Conservation (phyloP, 2,329 filamentous ascomycete genomes). For the Fusarium globosum region DNA sequence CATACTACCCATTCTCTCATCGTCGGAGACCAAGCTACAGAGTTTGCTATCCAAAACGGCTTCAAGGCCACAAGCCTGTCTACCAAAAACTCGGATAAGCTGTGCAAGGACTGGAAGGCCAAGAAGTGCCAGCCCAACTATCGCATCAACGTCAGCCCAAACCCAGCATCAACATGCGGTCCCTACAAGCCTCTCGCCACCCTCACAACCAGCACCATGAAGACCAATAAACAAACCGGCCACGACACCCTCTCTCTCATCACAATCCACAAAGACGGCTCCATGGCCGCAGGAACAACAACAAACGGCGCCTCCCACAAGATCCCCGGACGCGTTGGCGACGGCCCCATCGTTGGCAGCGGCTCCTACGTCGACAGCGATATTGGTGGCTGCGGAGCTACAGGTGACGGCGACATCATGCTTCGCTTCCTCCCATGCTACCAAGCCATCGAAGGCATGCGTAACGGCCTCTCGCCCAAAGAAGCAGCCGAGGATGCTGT, state of each 20-base stretch:
- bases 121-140: constrained; percentile 64
- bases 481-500: constrained; percentile 64
- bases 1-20: constrained; percentile 64
- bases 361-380: constrained; percentile 66
- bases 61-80: constrained; percentile 58
- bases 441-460: constrained; percentile 65
- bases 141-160: constrained; percentile 57
- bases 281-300: constrained; percentile 65
- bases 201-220: not conserved
- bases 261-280: constrained; percentile 55
- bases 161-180: constrained; percentile 57
- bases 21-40: constrained; percentile 63
- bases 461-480: constrained; percentile 59
- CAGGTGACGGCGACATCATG: constrained; percentile 68
- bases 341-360: constrained; percentile 65
- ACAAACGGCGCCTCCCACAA: constrained; percentile 67
- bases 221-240: constrained; percentile 41
- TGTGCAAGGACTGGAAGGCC: constrained; percentile 57
- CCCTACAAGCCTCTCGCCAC: constrained; percentile 55
- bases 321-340: constrained; percentile 65
- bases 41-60: constrained; percentile 64
- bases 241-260: constrained; percentile 68
- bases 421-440: constrained; percentile 68
- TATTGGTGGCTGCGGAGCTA: constrained; percentile 66
- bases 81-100: constrained; percentile 53